Conservation (phyloP, 1,284 basidiomycete genomes). For the Microbotryum violaceum region DNA sequence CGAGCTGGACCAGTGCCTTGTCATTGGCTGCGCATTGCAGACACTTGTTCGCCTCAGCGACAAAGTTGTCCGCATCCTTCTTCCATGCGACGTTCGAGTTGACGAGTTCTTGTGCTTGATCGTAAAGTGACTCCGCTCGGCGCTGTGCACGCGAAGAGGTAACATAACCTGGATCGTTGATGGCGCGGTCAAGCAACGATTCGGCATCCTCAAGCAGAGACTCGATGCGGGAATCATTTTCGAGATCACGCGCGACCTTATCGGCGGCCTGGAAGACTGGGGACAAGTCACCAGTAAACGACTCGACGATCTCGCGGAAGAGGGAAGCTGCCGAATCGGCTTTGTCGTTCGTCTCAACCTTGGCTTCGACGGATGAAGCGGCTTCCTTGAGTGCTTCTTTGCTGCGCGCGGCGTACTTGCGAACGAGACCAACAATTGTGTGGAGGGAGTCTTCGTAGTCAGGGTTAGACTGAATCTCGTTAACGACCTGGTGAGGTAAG, state of each 20-base stretch:
- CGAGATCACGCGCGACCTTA: conserved; percentile 43
- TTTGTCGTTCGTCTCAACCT: conserved; percentile 36
- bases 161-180: conserved; percentile 42
- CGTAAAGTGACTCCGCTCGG: conserved; percentile 41
- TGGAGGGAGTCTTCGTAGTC: conserved; percentile 43
- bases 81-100: conserved; percentile 20
- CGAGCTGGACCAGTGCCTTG: conserved; percentile 16
- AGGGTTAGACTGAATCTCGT: conserved; percentile 31
- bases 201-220: conserved; percentile 41
- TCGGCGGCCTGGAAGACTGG: conserved; percentile 40
- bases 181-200: conserved; percentile 38
- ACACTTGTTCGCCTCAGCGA: conserved; percentile 16
- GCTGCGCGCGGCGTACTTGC: conserved; percentile 46
- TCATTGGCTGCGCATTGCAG: conserved; percentile 21
- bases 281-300: conserved; percentile 41
- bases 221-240: conserved; percentile 40
- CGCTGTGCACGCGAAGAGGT: conserved; percentile 41
- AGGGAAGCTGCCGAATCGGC: conserved; percentile 12
- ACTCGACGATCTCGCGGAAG: conserved; percentile 31
- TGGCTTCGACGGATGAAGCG: conserved; percentile 40
- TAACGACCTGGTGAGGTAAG: conserved; percentile 33
- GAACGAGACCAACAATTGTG: conserved; percentile 43
- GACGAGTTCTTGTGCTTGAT: conserved; percentile 29
- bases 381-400: conserved; percentile 43
- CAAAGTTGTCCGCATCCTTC: neutral